Percentiles rank a stretch among this genome's conserved stretches.
These are phyloP conservation scores for Elaeagnus macrophylla DNA, from an alignment of 306 rosid genomes.

Conservation along the genomic window DNA sequence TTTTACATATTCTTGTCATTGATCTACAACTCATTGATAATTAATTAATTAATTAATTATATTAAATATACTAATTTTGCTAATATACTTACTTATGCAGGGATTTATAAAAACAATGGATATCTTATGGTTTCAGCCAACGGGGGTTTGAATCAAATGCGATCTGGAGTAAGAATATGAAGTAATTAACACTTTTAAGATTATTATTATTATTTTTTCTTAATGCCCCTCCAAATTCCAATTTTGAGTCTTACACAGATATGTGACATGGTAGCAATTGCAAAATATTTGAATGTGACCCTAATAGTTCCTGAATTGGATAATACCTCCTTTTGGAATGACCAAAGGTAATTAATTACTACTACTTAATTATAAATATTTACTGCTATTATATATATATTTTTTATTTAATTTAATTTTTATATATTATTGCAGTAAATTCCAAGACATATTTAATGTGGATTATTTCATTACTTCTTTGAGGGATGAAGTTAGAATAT, in stretches of 20 bases:
- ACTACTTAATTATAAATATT: neutral
- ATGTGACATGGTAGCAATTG: slow-evolving; percentile 70
- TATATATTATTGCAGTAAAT: slow-evolving; percentile 44
- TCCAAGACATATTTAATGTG: slow-evolving; percentile 71
- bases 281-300: slow-evolving; percentile 51
- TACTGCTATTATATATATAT: neutral
- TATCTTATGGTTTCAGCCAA: slow-evolving; percentile 66
- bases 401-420: neutral
- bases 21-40: too few relatives aligned
- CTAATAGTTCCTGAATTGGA: slow-evolving; percentile 65
- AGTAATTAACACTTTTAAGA: neutral
- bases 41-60: too few relatives aligned
- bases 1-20: too few relatives aligned
- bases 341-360: slow-evolving; percentile 51
- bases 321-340: slow-evolving; percentile 66
- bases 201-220: neutral
- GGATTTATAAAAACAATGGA: slow-evolving; percentile 49
- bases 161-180: slow-evolving; percentile 46
- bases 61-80: too few relatives aligned
- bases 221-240: neutral
- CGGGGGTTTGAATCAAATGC: slow-evolving; percentile 76
- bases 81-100: too few relatives aligned
- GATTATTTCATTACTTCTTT: slow-evolving; percentile 67
- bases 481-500: slow-evolving; percentile 64
- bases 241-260: slow-evolving; percentile 25